Conservation (phyloP, 371 early-diverging fungal species). For the Lichtheimia corymbifera region DNA sequence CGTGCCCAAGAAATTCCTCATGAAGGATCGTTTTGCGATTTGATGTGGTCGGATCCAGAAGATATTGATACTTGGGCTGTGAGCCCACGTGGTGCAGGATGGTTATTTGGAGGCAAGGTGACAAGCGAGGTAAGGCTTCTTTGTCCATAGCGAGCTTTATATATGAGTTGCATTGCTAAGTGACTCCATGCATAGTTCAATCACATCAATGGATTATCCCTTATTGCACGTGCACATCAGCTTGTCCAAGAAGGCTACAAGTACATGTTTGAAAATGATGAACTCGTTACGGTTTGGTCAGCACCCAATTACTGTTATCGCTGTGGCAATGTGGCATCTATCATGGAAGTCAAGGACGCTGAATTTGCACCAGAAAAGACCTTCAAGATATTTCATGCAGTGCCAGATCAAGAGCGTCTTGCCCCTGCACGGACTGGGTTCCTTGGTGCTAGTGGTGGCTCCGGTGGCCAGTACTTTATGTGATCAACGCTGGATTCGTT, state of each 20-base stretch:
- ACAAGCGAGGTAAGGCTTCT: slow-evolving; percentile 79
- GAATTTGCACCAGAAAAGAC: slow-evolving; percentile 76
- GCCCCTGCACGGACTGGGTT: slow-evolving; percentile 30
- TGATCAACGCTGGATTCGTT: slow-evolving; percentile 17
- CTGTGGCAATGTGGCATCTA: slow-evolving; percentile 98
- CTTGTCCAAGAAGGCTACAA: slow-evolving; percentile 98
- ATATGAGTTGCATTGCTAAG: not conserved
- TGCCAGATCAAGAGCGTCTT: slow-evolving; percentile 86
- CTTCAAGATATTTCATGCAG: slow-evolving; percentile 95
- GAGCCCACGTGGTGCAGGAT: slow-evolving; percentile 98
- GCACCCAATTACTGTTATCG: slow-evolving; percentile 99
- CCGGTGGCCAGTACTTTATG: slow-evolving; percentile 53
- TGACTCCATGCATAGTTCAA: slow-evolving; percentile 75
- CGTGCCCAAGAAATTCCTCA: slow-evolving; percentile 99
- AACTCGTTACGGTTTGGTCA: slow-evolving; percentile 99
- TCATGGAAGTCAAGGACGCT: slow-evolving; percentile 91
- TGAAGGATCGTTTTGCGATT: slow-evolving; percentile 97
- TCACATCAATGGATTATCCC: slow-evolving; percentile 94
- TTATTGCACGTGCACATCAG: slow-evolving; percentile 99
- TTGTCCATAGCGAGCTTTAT: not conserved
- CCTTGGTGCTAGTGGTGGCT: slow-evolving; percentile 29
- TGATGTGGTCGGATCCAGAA: slow-evolving; percentile 95
- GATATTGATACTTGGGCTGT: slow-evolving; percentile 98
- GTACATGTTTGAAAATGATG: slow-evolving; percentile 95
- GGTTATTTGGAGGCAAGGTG: slow-evolving; percentile 97